phyloP scores from a whole-genome alignment of 2,329 filamentous ascomycete genomes.

The Aureobasidium mangrovei region DNA sequence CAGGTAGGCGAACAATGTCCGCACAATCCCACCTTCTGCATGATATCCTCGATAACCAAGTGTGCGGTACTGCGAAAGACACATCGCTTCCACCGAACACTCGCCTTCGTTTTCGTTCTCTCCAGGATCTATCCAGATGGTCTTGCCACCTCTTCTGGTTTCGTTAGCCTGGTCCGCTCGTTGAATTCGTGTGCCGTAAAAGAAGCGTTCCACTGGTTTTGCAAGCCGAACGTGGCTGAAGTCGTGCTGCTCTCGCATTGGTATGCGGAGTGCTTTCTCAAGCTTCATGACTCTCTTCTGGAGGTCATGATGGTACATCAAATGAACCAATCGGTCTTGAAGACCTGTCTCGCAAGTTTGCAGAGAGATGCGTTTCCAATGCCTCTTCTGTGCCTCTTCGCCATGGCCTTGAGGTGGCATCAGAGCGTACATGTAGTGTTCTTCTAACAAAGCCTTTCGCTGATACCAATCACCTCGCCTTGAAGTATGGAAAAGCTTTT shows the following conservation, averaged over 20 bases:
- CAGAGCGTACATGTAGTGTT: conserved; percentile 78
- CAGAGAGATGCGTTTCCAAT: conserved; percentile 71
- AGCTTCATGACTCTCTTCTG: conserved; percentile 91
- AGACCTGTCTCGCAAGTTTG: conserved; percentile 78
- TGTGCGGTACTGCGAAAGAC: conserved; percentile 71
- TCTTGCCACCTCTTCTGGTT: conserved; percentile 52
- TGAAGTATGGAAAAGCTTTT: conserved; percentile 76
- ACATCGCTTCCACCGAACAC: conserved; percentile 91
- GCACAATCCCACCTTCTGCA: conserved; percentile 79
- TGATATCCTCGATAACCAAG: conserved; percentile 94
- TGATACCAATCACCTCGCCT: conserved; percentile 91
- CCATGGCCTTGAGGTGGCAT: conserved; percentile 40
- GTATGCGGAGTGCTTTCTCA: conserved; percentile 73
- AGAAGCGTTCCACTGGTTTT: conserved; percentile 64
- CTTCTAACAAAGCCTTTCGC: conserved; percentile 84
- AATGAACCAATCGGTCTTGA: conserved; percentile 78
- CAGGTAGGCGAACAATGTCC: conserved; percentile 75
- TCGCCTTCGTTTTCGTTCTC: conserved; percentile 47
- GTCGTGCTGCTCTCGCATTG: conserved; percentile 81
- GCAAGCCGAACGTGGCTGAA: conserved; percentile 77
- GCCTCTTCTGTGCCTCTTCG: conserved; percentile 60
- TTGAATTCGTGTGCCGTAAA: conserved; percentile 68
- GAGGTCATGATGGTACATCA: conserved; percentile 84
- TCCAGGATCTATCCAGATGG: conserved; percentile 71
- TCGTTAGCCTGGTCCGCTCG: conserved; percentile 19